A percentile compares a stretch with the other conserved stretches of the same genome.
These are phyloP conservation scores for Yamadazyma taylorii DNA, from an alignment of 1,139 yeast species.

Conservation along the genomic window DNA sequence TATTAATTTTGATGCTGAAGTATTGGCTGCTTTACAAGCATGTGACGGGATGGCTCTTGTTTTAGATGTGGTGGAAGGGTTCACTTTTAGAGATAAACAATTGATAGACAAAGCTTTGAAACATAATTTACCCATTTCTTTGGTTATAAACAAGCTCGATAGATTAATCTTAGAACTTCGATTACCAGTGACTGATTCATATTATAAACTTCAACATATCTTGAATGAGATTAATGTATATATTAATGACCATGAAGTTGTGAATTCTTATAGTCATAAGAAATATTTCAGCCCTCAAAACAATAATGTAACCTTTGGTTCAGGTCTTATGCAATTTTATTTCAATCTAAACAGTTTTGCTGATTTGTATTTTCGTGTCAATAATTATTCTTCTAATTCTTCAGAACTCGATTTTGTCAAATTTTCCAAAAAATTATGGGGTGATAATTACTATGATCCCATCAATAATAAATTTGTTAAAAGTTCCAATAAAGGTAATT, in stretches of 20 bases:
- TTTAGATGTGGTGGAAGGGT: constrained; percentile 85
- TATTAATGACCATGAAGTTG: constrained; percentile 34
- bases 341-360: constrained; percentile 73
- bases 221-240: constrained; percentile 65
- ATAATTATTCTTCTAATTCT: constrained; percentile 10
- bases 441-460: constrained; percentile 58
- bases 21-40: constrained; percentile 53
- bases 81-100: constrained; percentile 52
- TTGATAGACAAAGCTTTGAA: constrained; percentile 50
- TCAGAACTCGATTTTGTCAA: constrained; percentile 34
- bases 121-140: constrained; percentile 49
- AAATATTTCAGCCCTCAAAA: constrained; percentile 57
- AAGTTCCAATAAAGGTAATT: constrained; percentile 25
- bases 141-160: constrained; percentile 83
- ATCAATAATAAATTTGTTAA: constrained; percentile 45
- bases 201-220: constrained; percentile 59
- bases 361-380: constrained; percentile 41
- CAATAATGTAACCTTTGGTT: constrained; percentile 73
- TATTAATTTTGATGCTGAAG: constrained; percentile 76
- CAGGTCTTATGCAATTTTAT: constrained; percentile 58
- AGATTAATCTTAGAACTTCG: constrained; percentile 74
- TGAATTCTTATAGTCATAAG: constrained; percentile 26
- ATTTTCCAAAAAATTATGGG: constrained; percentile 71
- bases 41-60: constrained; percentile 70
- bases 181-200: constrained; percentile 74